These are phyloP conservation scores for Medicago truncatula DNA, from an alignment of 306 rosid genomes.

Conservation along the genomic window DNA sequence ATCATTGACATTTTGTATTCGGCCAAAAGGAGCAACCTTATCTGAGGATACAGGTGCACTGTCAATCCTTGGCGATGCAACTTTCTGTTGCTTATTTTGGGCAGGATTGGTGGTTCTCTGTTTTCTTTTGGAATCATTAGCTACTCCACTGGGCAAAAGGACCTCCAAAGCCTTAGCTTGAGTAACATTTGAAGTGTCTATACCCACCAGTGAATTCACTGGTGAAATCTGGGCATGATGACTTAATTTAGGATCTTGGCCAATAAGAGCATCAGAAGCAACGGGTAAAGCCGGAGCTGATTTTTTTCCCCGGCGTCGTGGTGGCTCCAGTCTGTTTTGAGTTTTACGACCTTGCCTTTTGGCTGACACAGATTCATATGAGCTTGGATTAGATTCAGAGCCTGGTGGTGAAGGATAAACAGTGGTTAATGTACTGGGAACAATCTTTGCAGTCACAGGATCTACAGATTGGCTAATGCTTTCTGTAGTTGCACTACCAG, in stretches of 20 bases:
- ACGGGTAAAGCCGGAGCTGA: slow-evolving; percentile 49
- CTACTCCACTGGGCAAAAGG: slow-evolving; percentile 58
- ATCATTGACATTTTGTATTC: slow-evolving; percentile 82
- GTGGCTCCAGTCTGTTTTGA: slow-evolving; percentile 70
- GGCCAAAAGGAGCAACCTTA: slow-evolving; percentile 64
- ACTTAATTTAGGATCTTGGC: slow-evolving; percentile 63
- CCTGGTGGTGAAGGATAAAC: slow-evolving; percentile 49
- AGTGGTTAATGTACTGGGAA: slow-evolving; percentile 44
- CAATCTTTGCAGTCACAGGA: slow-evolving; percentile 50
- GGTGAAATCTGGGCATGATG: slow-evolving; percentile 50
- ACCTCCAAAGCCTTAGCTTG: slow-evolving; percentile 58
- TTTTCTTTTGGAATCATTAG: slow-evolving; percentile 67
- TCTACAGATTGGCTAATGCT: slow-evolving; percentile 38
- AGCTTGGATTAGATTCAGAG: slow-evolving; percentile 56
- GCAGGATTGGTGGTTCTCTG: slow-evolving; percentile 60
- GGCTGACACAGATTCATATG: slow-evolving; percentile 59
- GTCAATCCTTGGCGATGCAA: slow-evolving; percentile 53
- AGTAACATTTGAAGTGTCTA: slow-evolving; percentile 51
- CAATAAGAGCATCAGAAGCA: slow-evolving; percentile 49
- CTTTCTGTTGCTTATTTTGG: slow-evolving; percentile 66
- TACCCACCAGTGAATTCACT: slow-evolving; percentile 56
- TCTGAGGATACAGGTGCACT: slow-evolving; percentile 67
- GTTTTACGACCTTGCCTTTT: slow-evolving; percentile 85
- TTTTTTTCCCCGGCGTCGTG: slow-evolving; percentile 85
- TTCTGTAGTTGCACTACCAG: slow-evolving; percentile 46